Conservation (phyloP, 2,329 filamentous ascomycete genomes). For the Fusarium zealandicum region DNA sequence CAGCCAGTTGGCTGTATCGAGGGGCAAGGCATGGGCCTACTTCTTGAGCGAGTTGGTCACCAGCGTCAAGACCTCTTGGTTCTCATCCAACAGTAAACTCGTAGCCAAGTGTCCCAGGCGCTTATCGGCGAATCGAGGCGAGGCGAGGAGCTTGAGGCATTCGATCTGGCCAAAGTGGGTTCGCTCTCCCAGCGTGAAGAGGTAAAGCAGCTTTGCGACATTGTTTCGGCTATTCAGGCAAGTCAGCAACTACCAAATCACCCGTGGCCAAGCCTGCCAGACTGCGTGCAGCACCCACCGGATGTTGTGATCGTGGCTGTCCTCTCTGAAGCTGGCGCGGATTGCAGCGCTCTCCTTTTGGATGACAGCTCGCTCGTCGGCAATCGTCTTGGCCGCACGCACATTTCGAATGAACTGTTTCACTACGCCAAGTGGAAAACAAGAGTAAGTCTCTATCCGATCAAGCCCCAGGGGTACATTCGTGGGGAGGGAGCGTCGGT, state of each 20-base stretch:
- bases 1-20: constrained; percentile 1
- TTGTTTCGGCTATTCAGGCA: constrained; percentile 81
- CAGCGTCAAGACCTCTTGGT: constrained; percentile 95
- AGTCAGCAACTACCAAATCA: constrained; percentile 16
- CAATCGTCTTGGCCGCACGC: constrained; percentile 97
- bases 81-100: constrained; percentile 95
- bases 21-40: constrained; percentile 56
- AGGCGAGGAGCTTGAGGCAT: constrained; percentile 96
- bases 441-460: constrained; percentile 19
- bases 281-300: constrained; percentile 64
- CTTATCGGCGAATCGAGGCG: constrained; percentile 97
- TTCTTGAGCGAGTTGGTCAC: constrained; percentile 99
- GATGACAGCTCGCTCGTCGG: constrained; percentile 96
- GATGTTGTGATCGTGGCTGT: constrained; percentile 89
- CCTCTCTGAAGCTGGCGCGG: constrained; percentile 95
- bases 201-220: constrained; percentile 96
- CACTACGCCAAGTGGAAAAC: constrained; percentile 62
- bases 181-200: constrained; percentile 95
- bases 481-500: constrained; percentile 13
- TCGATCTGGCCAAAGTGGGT: constrained; percentile 99
- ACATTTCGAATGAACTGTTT: constrained; percentile 99
- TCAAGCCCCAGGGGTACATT: constrained; percentile 4
- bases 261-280: background rate
- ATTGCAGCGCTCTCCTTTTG: constrained; percentile 99
- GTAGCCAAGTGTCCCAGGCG: constrained; percentile 94